Percentiles rank a stretch among this genome's conserved stretches.
phyloP scores from a whole-genome alignment of 148 eudicot genomes.

The Diospyros kaki region DNA sequence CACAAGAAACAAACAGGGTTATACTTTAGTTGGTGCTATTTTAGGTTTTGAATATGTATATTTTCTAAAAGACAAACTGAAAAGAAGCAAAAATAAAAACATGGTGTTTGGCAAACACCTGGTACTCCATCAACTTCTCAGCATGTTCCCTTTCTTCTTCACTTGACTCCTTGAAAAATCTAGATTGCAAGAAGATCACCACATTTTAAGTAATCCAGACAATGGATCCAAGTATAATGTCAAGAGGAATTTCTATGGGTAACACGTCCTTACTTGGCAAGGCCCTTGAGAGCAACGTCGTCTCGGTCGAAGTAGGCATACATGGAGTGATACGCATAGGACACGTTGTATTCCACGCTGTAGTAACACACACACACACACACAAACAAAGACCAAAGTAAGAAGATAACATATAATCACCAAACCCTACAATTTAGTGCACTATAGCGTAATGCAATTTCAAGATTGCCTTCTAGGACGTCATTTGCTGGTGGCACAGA shows the following conservation, averaged over 20 bases:
- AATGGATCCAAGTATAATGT: not conserved
- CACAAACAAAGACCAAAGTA: not conserved
- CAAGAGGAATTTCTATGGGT: not conserved
- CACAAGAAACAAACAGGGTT: not conserved
- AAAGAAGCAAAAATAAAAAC: not conserved
- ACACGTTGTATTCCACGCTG: conserved; percentile 90
- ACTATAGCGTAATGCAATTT: too few species aligned
- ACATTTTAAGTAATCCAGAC: not conserved
- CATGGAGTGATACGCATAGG: conserved; percentile 80
- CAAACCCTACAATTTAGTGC: too few species aligned
- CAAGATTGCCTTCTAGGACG: too few species aligned
- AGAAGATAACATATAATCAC: not conserved
- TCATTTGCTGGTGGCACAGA: too few species aligned
- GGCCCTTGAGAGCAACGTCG: conserved; percentile 79
- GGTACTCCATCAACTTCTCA: conserved; percentile 81
- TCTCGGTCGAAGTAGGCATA: conserved; percentile 88
- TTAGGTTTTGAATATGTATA: too few species aligned
- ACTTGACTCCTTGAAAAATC: conserved; percentile 83
- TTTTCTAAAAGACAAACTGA: not conserved
- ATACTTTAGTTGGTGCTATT: too few species aligned
- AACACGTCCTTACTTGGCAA: conserved; percentile 58
- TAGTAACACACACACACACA: conserved; percentile 4
- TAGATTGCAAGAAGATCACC: conserved; percentile 13
- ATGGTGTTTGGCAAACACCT: conserved; percentile 34
- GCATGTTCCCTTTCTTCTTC: conserved; percentile 91